These are phyloP conservation scores for Penicillium angulare DNA, from an alignment of 495 filamentous ascomycete genomes.

Conservation along the genomic window DNA sequence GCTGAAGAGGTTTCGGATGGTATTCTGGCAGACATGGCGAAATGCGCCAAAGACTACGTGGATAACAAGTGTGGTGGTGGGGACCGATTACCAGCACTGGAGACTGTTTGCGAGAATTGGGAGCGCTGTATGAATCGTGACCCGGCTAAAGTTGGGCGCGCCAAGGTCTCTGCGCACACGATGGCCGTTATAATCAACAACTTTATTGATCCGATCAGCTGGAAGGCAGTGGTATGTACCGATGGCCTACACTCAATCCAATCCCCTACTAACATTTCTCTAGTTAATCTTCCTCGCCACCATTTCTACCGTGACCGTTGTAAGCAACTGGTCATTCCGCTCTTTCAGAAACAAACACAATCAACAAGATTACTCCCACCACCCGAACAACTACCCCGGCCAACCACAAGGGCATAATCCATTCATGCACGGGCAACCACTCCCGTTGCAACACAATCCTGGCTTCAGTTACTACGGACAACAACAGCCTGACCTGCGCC, in stretches of 20 bases:
- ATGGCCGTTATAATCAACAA: conserved; percentile 78
- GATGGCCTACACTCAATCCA: neutral
- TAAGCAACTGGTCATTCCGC: conserved; percentile 49
- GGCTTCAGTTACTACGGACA: conserved; percentile 28
- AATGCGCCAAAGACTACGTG: conserved; percentile 65
- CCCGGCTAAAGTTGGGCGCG: conserved; percentile 61
- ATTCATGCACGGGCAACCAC: conserved; percentile 18
- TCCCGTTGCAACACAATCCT: conserved; percentile 26
- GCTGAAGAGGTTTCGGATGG: conserved; percentile 60
- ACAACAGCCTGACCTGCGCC: conserved; percentile 17
- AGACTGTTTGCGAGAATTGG: conserved; percentile 74
- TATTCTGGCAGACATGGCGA: conserved; percentile 68
- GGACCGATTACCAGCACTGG: conserved; percentile 67
- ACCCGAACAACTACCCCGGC: conserved; percentile 14
- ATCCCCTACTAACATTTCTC: conserved; percentile 13
- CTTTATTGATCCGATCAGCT: conserved; percentile 69
- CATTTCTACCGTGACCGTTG: conserved; percentile 41
- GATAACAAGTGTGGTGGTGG: conserved; percentile 69
- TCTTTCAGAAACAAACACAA: conserved; percentile 40
- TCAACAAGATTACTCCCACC: conserved; percentile 32
- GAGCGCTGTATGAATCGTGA: conserved; percentile 80
- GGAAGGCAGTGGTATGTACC: conserved; percentile 65
- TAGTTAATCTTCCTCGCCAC: conserved; percentile 44
- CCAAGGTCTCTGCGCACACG: conserved; percentile 67
- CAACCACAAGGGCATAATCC: conserved; percentile 26